Evolutionary conservation across 768 basidiomycete genomes (phyloP), one percentile per base, ranked within the genome.

Genomic region (Royoungia palumana): DNA sequence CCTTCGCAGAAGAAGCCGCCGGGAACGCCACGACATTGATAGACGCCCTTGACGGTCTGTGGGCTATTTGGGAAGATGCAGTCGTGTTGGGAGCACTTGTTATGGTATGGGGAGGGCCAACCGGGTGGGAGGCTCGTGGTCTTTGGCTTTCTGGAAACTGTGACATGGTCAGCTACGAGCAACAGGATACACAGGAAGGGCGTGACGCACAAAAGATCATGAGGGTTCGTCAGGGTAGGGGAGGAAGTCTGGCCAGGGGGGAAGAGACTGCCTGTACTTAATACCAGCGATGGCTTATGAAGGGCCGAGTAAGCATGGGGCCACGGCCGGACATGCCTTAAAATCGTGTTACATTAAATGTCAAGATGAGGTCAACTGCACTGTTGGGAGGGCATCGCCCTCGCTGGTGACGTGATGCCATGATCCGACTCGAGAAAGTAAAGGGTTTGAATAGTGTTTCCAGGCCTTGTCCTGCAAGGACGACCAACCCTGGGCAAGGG

Each of bases 101-200:
- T 67, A 43, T 72, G 70, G 46, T 58, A 69, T 9, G 59, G 59
- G 9, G 70, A 71, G 17, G 70, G 70, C 70, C 70, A 71, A 34
- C 58, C 60, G 3, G 64, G 47, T 1, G 68, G 69, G 5, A 66
- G 56, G 2, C 59, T 51, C 22, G 57, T 49, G 20, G 51, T 30
- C 32, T 70, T 70, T 35, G 64, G 57, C 22, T 63, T 70, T 53
- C 41, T 62, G 38, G 53, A 64, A 43, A 70, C 67, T 70, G 32
- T 16, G 42, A 27, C 21, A 19, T n/a, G 24, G 7, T 39, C 32
- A 43, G 47, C 39, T 35, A 20, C 16, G 16, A 9, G 36, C 17
- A 22, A 48, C 45, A 42, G 39, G 44, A 14, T 16, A 44, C 17
- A 43, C 50, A 5, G 49, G 53, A 20, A 6, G 30, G 39, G 39